Evolutionary conservation across 2,329 filamentous ascomycete genomes (phyloP).

Genomic region (Aspergillus fischeri): DNA sequence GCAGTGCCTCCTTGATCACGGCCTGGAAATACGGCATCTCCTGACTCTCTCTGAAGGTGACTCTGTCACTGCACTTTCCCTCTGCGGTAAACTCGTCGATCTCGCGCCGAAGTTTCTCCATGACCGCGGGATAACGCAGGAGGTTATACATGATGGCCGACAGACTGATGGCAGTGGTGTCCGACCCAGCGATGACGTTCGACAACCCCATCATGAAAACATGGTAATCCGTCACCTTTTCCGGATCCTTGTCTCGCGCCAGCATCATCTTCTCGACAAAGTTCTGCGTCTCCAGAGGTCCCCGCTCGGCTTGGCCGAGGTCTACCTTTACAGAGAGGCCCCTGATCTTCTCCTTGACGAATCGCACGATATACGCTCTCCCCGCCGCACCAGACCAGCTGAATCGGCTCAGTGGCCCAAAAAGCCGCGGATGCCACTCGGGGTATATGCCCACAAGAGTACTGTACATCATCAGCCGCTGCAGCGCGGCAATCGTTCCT

Average conservation of each 20-base stretch:
- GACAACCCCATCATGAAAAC: constrained; percentile 36
- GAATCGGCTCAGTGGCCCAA: constrained; percentile 26
- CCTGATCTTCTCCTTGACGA: constrained; percentile 30
- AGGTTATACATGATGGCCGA: constrained; percentile 45
- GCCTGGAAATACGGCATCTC: constrained; percentile 51
- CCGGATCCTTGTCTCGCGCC: constrained; percentile 40
- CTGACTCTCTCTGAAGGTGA: constrained; percentile 39
- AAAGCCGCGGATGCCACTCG: constrained; percentile 35
- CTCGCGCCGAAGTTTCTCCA: constrained; percentile 29
- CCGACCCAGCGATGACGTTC: constrained; percentile 34
- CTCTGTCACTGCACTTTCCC: constrained; percentile 19
- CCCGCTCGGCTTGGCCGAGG: not conserved
- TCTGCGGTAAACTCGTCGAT: constrained; percentile 25
- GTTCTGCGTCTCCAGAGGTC: constrained; percentile 22
- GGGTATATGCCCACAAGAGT: constrained; percentile 43
- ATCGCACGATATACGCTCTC: constrained; percentile 30
- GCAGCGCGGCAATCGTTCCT: constrained; percentile 39
- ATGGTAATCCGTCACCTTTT: constrained; percentile 40
- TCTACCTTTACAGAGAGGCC: constrained; percentile 17
- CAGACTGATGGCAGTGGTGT: constrained; percentile 49
- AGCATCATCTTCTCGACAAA: constrained; percentile 44
- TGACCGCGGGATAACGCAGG: constrained; percentile 28
- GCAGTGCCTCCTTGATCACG: constrained; percentile 51
- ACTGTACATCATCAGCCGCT: constrained; percentile 34
- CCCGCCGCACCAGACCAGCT: constrained; percentile 28